A percentile compares a stretch with the other conserved stretches of the same genome.
Evolutionary conservation across 1,139 yeast genomes (phyloP).

Genomic region (Debaryomyces udenii): DNA sequence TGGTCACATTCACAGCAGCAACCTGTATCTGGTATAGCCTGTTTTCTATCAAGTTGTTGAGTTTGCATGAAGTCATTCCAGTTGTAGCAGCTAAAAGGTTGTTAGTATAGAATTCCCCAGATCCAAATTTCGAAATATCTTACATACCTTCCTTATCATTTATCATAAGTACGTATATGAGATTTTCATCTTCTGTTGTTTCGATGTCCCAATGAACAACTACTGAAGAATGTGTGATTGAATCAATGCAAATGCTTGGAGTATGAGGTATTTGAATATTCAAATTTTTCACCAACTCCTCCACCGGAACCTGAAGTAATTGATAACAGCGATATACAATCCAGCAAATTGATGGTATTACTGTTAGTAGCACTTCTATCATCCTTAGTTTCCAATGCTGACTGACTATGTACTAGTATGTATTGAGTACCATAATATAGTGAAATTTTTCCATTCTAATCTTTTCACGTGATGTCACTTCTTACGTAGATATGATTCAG

Average conservation of each 20-base stretch:
- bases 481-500: neutral
- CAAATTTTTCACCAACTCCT: conserved; percentile 38
- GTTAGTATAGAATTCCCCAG: conserved; percentile 10
- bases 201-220: conserved; percentile 50
- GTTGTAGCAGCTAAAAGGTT: conserved; percentile 34
- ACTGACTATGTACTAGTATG: neutral
- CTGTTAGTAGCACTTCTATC: conserved; percentile 46
- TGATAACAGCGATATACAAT: conserved; percentile 42
- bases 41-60: conserved; percentile 34
- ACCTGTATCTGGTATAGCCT: conserved; percentile 42
- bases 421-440: neutral
- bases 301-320: conserved; percentile 41
- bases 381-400: conserved; percentile 18
- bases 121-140: neutral
- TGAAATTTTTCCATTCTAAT: conserved; percentile 6
- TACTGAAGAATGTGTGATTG: conserved; percentile 32
- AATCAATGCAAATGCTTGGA: conserved; percentile 45
- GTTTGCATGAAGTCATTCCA: conserved; percentile 40
- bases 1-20: conserved; percentile 41
- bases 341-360: conserved; percentile 48
- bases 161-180: conserved; percentile 39
- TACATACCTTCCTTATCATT: conserved; percentile 34
- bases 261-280: conserved; percentile 47
- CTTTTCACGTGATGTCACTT: conserved; percentile 8
- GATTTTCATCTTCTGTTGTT: conserved; percentile 32